phyloP scores from a whole-genome alignment of 2,329 filamentous ascomycete genomes.

The Fusarium zealandicum region DNA sequence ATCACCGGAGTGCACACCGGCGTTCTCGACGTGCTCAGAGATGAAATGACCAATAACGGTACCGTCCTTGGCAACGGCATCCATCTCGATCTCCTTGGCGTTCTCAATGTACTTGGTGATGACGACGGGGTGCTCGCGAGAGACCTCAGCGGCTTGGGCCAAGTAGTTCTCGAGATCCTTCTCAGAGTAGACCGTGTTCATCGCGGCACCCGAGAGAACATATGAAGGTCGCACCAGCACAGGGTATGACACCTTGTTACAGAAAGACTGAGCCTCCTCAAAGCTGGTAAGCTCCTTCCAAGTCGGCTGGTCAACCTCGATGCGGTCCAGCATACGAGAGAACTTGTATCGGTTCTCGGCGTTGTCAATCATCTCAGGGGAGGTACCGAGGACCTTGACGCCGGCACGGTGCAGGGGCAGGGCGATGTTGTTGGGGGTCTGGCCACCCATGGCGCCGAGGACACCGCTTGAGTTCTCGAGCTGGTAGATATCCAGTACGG shows the following conservation, averaged over 20 bases:
- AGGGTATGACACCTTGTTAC: conserved; percentile 86
- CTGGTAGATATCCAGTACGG: conserved; percentile 91
- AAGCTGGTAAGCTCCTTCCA: conserved; percentile 99
- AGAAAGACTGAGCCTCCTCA: conserved; percentile 87
- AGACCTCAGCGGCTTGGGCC: conserved; percentile 90
- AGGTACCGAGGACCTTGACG: conserved; percentile 92
- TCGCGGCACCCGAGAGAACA: conserved; percentile 93
- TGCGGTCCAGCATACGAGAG: conserved; percentile 95
- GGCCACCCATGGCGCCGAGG: conserved; percentile 94
- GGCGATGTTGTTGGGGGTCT: conserved; percentile 97
- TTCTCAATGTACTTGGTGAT: conserved; percentile 99
- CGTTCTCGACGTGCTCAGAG: conserved; percentile 98
- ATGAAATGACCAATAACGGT: conserved; percentile 94
- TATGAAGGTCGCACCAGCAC: conserved; percentile 96
- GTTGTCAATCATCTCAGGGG: conserved; percentile 97
- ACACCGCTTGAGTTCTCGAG: conserved; percentile 84
- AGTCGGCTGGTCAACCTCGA: conserved; percentile 92
- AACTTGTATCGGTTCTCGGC: conserved; percentile 99
- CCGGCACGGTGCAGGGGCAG: conserved; percentile 86
- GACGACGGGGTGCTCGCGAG: conserved; percentile 93
- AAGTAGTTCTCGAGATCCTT: conserved; percentile 90
- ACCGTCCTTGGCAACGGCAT: conserved; percentile 91
- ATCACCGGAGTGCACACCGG: conserved; percentile 97
- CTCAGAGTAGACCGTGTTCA: conserved; percentile 99
- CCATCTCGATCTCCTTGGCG: conserved; percentile 99